Base-by-base conservation (phyloP, 148 eudicot genomes). In the Cornus controversa region DNA sequence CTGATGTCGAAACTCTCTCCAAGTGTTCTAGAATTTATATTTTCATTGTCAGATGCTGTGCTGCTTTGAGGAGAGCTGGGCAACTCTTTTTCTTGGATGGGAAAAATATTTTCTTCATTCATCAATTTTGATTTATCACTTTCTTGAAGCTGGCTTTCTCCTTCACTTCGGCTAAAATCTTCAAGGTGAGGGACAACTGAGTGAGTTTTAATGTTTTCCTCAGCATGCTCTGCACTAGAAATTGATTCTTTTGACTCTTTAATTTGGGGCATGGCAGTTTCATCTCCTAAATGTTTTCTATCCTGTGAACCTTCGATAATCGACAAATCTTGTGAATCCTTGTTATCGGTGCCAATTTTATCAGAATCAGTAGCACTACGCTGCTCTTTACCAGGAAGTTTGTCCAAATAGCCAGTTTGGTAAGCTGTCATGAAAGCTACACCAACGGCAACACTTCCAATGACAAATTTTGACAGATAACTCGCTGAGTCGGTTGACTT, bases 401-500 rank as follows among this genome's bases (percentile, higher is more conserved):
- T 82, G 76, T 85, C 88, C 8, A 89, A 75, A 70, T 83, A 82
- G 47, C 93, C 97, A 79, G 79, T 71, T 10, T 85, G 74, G 82
- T 92, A 91, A 78, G 91, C 96, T 63, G 80, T 82, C 73, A 80
- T 9, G 69, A 81, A 67, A 80, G 84, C 90, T 71, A 89, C 82
- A 83, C 97, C 91, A 73, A 95, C 34, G 65, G 88, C 91, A 81
- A 87, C 78, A 79, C 86, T 69, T 64, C 97, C 98, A 78, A 86
- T 13, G 37, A 95, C 15, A 77, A 84, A 36, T 82, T 87, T 91
- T 64, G 90, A 62, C 57, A 84, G 45, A 29, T 34, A 70, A 65
- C 81, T 85, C 62, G 84, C 86, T 15, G 86, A 71, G 50, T 81
- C 87, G 58, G 87, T 72, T 71, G 86, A 83, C 81, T 86, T 84